Evolutionary conservation across 169 alveolate genomes (phyloP).

Genomic region (Eimeria acervulina): DNA sequence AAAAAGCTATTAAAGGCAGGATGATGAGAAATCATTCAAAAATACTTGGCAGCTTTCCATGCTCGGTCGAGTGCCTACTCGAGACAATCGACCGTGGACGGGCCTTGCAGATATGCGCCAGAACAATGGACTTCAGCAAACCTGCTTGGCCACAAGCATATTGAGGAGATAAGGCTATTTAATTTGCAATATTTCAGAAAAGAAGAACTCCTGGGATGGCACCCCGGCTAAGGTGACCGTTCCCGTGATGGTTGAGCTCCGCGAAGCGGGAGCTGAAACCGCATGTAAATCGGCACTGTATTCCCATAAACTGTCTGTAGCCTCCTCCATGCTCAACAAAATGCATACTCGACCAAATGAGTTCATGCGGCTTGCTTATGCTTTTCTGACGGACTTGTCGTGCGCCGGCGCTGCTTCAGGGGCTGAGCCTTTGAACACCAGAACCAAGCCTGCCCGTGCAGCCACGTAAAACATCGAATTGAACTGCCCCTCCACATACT

Average conservation of each 20-base stretch:
- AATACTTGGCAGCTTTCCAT: not conserved
- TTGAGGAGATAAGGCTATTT: not conserved
- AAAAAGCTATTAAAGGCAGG: not conserved
- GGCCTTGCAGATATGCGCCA: not conserved
- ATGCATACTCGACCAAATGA: not conserved
- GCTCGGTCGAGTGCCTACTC: constrained; percentile 21
- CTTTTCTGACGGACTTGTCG: not conserved
- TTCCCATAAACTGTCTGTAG: not conserved
- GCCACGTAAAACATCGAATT: not conserved
- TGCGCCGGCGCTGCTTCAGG: constrained; percentile 10
- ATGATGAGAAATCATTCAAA: not conserved
- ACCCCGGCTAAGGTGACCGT: constrained; percentile 35
- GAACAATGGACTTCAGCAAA: not conserved
- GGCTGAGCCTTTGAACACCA: constrained; percentile 9
- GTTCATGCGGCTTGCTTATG: not conserved
- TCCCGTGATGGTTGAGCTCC: constrained; percentile 34
- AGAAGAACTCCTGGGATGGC: not conserved
- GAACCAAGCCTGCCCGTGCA: not conserved
- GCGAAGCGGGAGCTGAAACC: constrained; percentile 11
- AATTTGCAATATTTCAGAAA: constrained; percentile 20
- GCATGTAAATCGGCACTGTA: not conserved
- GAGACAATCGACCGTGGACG: constrained; percentile 26
- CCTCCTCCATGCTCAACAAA: not conserved
- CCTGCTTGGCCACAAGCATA: not conserved
- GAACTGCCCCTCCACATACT: not conserved